Percentiles rank a stretch among this genome's conserved stretches.
Conservation (phyloP, 371 early-diverging fungal species). For the Dinochytrium kinnereticum region DNA sequence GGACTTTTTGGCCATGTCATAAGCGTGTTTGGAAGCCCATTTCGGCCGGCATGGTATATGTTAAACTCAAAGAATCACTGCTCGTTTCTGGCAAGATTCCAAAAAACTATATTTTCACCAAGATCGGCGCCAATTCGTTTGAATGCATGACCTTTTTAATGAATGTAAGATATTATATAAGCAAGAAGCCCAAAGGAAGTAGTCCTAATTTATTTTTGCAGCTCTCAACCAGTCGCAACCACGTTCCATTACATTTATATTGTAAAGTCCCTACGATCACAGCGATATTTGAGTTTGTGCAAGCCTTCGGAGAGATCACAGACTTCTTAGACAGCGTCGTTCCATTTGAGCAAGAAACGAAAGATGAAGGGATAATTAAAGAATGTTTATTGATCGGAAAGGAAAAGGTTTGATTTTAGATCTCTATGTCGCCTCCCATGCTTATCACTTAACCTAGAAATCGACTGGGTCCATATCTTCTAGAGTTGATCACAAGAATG, state of each 20-base stretch:
- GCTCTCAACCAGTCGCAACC: not conserved
- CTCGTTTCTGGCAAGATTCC: not conserved
- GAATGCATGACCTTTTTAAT: not conserved
- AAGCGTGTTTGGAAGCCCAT: not conserved
- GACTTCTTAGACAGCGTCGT: not conserved
- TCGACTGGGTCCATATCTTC: too few species aligned
- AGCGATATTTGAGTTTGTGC: not conserved
- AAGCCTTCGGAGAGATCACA: not conserved
- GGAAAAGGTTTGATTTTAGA: too few species aligned
- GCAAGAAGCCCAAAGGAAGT: too few species aligned
- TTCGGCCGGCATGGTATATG: not conserved
- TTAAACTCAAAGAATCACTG: not conserved
- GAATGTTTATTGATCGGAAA: too few species aligned
- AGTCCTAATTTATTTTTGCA: not conserved
- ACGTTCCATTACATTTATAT: not conserved
- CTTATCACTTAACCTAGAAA: too few species aligned
- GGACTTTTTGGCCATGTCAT: conserved; percentile 2
- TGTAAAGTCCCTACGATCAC: not conserved
- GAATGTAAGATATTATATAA: not conserved
- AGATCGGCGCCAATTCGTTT: not conserved
- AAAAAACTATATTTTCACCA: not conserved
- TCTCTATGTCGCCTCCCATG: too few species aligned
- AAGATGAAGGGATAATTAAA: too few species aligned
- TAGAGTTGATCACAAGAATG: conserved; percentile 2
- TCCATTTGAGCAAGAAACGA: not conserved